Evolutionary conservation across 352 stramenopile genomes (phyloP).

Genomic region (Phytophthora tubulina): DNA sequence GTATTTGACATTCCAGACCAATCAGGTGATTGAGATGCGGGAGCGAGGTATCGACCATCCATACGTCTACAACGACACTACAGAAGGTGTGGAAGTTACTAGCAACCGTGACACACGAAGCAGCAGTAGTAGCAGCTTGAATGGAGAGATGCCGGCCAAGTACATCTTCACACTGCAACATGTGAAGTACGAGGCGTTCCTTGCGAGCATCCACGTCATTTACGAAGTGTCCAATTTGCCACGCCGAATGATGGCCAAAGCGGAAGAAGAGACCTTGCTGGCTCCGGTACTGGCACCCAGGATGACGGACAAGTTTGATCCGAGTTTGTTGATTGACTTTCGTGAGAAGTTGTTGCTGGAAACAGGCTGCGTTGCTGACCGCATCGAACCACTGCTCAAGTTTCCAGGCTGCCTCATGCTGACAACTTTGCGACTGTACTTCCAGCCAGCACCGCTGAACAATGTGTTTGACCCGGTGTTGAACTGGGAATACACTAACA

Average conservation of each 20-base stretch:
- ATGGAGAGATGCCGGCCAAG: constrained; percentile 41
- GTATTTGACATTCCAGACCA: constrained; percentile 72
- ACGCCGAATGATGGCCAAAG: constrained; percentile 58
- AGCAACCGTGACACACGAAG: constrained; percentile 9
- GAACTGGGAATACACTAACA: constrained; percentile 79
- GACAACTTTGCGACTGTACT: constrained; percentile 85
- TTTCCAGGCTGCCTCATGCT: constrained; percentile 91
- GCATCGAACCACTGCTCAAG: constrained; percentile 89
- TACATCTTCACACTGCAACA: constrained; percentile 86
- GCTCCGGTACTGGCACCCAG: constrained; percentile 68
- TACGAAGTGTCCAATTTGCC: constrained; percentile 69
- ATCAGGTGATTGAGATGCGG: constrained; percentile 77
- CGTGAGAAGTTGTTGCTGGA: constrained; percentile 73
- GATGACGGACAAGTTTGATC: constrained; percentile 76
- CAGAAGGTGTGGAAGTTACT: background rate
- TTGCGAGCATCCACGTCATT: constrained; percentile 67
- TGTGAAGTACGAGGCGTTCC: constrained; percentile 66
- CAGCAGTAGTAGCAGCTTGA: constrained; percentile 17
- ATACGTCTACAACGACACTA: constrained; percentile 62
- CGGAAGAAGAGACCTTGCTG: constrained; percentile 75
- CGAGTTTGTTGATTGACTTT: constrained; percentile 87
- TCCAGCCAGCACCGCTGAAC: constrained; percentile 93
- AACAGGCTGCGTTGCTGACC: constrained; percentile 57
- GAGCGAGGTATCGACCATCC: constrained; percentile 75
- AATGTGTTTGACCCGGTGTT: constrained; percentile 91